These are phyloP conservation scores for Xylaria sp. DNA, from an alignment of 2,329 filamentous ascomycete species.

Conservation along the genomic window DNA sequence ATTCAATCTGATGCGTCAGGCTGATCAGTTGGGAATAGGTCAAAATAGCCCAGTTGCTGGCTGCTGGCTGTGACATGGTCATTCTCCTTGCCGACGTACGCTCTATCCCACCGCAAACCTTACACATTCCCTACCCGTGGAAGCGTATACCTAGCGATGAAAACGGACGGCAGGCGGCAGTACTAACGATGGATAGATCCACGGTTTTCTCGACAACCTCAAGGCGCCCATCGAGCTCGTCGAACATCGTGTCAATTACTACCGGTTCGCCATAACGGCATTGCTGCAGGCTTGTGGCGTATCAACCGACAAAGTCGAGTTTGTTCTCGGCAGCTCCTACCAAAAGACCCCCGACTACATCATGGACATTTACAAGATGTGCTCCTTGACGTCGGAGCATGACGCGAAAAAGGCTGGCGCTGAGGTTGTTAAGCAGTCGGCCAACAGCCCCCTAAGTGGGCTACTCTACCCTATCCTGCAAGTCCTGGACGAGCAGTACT, in stretches of 20 bases:
- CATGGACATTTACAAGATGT: conserved; percentile 88
- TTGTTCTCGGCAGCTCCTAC: conserved; percentile 87
- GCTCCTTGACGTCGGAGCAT: conserved; percentile 71
- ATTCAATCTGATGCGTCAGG: not conserved
- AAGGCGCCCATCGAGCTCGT: conserved; percentile 92
- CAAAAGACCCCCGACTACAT: conserved; percentile 78
- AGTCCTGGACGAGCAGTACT: conserved; percentile 88
- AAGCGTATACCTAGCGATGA: not conserved
- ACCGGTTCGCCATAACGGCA: conserved; percentile 78
- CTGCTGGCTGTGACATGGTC: conserved; percentile 83
- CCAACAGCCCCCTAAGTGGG: conserved; percentile 78
- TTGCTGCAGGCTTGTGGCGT: conserved; percentile 83
- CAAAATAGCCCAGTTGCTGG: conserved; percentile 89
- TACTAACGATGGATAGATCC: conserved; percentile 46
- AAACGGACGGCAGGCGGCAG: conserved; percentile 6
- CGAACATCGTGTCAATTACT: conserved; percentile 83
- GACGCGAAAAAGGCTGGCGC: conserved; percentile 86
- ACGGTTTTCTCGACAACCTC: conserved; percentile 83
- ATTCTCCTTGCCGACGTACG: conserved; percentile 77
- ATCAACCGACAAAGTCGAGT: conserved; percentile 79
- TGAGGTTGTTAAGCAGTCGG: conserved; percentile 93
- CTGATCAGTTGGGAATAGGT: conserved; percentile 54
- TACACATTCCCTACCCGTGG: not conserved
- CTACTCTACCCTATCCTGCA: conserved; percentile 89
- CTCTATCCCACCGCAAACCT: not conserved